Evolutionary conservation across 192 early-diverging fungal species (phyloP), one percentile per base, ranked within the genome.

Genomic region (Coemansia sp.): DNA sequence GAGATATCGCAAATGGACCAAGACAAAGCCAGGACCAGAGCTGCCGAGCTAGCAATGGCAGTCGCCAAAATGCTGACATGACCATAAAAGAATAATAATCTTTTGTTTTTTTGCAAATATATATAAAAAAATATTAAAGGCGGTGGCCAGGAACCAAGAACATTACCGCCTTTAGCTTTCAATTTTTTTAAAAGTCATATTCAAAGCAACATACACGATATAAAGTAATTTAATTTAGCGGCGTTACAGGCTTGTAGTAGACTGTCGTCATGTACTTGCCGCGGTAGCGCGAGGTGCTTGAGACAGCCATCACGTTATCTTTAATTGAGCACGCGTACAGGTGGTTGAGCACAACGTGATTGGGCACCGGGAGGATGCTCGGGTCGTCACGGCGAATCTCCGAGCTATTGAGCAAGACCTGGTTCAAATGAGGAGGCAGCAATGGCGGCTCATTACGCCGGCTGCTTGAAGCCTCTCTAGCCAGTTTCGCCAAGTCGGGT

Each of bases 291-390:
- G 92, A 88, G 11, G 97, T 98, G 30, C 87, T 88, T 32, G 91
- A 91, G 44, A 99, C 84, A 14, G 96, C 96, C 93, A 99, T 93
- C 17, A 99, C 96, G 16, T 95, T 93, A 65, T 98, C 94, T 65
- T 93, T 88, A 61, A 99, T 98, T 11, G 92, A 94, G 72, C 93
- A 96, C 6, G 97, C 96, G 75, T 97, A 98, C 47, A 99, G 78
- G 74, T 99, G 97, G 73, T 98, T 98, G 64, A 99, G 75, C 26
- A 91, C 91, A 13, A 97, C 97, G 71, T 96, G 93, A 66, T 94
- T 94, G 8, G 97, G 97, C 23, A 93, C 91, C 0, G 93, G 93
- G 14, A 99, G 75, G 6, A 91, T 84, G 69, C 90, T 91, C 1
- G 87, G 83, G 74, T 99, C 97, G 66, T 94, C 90, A 28, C 87